A percentile compares a stretch with the other conserved stretches of the same genome.
Evolutionary conservation across 164 flowering plant genomes (phyloP).

Genomic region (Aristolochia fimbriata): DNA sequence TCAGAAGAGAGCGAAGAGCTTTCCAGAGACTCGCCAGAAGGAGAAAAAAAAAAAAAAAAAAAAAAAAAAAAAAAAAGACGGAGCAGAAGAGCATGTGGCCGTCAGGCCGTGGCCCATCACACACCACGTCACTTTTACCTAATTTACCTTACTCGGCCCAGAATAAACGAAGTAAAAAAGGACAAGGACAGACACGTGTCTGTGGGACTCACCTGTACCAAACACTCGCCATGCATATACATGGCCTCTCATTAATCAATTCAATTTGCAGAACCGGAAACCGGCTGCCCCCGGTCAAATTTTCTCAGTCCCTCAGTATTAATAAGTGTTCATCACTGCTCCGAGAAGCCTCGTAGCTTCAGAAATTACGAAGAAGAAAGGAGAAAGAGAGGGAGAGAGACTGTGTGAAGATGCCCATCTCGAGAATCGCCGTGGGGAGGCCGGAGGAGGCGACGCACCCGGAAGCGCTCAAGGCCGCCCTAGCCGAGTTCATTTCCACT

Average conservation of each 20-base stretch:
- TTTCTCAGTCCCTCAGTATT: background rate
- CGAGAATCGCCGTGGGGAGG: conserved; percentile 24
- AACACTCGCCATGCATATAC: conserved; percentile 1
- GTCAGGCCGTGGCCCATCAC: no score
- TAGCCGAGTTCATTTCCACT: conserved; percentile 41
- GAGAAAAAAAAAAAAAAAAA: no score
- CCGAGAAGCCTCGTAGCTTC: background rate
- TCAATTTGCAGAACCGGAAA: conserved; percentile 1
- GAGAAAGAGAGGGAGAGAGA: background rate
- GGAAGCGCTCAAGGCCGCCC: conserved; percentile 27
- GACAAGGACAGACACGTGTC: no score
- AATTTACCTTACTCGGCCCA: no score
- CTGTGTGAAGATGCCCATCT: conserved; percentile 23
- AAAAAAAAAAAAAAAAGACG: no score
- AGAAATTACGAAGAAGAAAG: no score
- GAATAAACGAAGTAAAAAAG: no score
- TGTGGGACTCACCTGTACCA: no score
- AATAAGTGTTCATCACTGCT: background rate
- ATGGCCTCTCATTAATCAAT: background rate
- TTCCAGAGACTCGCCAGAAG: no score
- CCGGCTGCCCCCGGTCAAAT: background rate
- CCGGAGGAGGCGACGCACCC: conserved; percentile 28
- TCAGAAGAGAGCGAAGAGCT: no score
- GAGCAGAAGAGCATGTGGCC: no score
- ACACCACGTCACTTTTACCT: no score